Evolutionary conservation across 2,329 filamentous ascomycete genomes (phyloP).

Genomic region (Exophiala sp.): DNA sequence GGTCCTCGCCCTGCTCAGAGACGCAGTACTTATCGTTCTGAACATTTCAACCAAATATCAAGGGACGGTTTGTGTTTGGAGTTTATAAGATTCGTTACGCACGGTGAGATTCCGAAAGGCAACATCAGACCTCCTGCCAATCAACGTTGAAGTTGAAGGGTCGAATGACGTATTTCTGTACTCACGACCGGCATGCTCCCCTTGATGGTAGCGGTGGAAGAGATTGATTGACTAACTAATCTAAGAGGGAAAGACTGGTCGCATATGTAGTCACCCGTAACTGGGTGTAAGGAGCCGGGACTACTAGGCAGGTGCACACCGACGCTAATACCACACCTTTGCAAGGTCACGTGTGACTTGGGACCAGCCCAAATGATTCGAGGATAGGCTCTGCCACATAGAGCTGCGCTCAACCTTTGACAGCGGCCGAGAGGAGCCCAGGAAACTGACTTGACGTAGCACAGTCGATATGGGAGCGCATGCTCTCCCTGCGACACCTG

Average conservation of each 20-base stretch:
- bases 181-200: neutral
- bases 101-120: neutral
- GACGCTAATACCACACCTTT: too few species aligned
- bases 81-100: neutral
- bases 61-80: neutral
- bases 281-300: too few species aligned
- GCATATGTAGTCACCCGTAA: too few species aligned
- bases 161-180: neutral
- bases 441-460: neutral
- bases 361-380: neutral
- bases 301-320: too few species aligned
- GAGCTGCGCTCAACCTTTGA: neutral
- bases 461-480: neutral
- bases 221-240: too few species aligned
- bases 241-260: too few species aligned
- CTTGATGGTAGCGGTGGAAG: too few species aligned
- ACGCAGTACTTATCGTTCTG: neutral
- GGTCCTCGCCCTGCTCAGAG: neutral
- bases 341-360: neutral
- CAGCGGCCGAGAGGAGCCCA: neutral
- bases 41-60: slow-evolving; percentile 1
- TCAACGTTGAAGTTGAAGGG: neutral
- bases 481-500: neutral
- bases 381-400: neutral
- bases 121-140: neutral